Percentiles rank a stretch among this genome's conserved stretches.
phyloP scores from a whole-genome alignment of 305 asterid species.

The Fraxinus velutina region DNA sequence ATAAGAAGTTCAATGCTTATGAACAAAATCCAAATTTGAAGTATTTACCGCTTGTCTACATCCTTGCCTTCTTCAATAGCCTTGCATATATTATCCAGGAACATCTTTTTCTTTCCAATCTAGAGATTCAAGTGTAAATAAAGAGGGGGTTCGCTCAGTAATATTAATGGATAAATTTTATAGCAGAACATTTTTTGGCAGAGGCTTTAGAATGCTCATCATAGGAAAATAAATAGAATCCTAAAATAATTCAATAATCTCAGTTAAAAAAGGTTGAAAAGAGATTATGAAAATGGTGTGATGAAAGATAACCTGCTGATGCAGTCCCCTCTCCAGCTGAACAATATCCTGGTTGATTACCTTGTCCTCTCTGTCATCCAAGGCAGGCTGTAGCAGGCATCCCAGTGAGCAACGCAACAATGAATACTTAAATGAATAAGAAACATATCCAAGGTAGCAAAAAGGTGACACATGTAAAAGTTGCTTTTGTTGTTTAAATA shows the following conservation, averaged over 20 bases:
- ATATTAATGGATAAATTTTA: neutral
- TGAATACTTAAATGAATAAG: neutral
- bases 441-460: neutral
- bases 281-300: neutral
- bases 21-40: conserved; percentile 13
- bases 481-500: conserved; percentile 4
- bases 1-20: conserved; percentile 7
- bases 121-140: conserved; percentile 37
- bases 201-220: neutral
- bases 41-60: conserved; percentile 48
- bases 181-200: neutral
- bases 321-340: conserved; percentile 58
- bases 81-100: conserved; percentile 50
- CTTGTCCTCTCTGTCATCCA: conserved; percentile 84
- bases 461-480: neutral
- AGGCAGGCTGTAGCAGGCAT: conserved; percentile 59
- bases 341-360: conserved; percentile 56
- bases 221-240: neutral
- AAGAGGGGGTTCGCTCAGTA: conserved; percentile 11
- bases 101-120: conserved; percentile 60
- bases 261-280: neutral
- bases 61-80: conserved; percentile 53
- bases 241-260: conserved; percentile 2
- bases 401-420: conserved; percentile 18
- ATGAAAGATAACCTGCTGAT: conserved; percentile 55